Evolutionary conservation across 257 asterid genomes (phyloP), one percentile per base, ranked within the genome.

Genomic region (Nemophila menziesii): DNA sequence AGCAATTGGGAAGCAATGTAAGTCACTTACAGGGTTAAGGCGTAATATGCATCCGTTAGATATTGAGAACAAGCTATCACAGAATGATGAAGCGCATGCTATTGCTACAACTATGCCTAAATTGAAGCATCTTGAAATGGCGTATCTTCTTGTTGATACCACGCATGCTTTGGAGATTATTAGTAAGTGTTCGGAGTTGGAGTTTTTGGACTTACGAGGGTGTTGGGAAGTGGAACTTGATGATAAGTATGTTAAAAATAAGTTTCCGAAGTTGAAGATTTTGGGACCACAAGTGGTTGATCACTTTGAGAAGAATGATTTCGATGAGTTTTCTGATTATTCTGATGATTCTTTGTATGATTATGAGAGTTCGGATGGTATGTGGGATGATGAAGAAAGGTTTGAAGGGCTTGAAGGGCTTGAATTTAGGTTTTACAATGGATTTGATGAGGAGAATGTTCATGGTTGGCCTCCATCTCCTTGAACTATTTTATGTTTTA

Each of bases 401-500:
- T 16, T 42, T 1, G 72, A 49, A 16, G 72, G 42, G 8, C 51
- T 64, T 3, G n/a, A n/a, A n/a, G n/a, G n/a, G n/a, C n/a, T n/a
- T n/a, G 66, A 67, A 19, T 57, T 67, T 51, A 51, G 69, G 69
- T 63, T 63, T 45, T 67, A 67, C 37, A 70, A 57, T 11, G 72
- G 52, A 41, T 33, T 37, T 38, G 60, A 49, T 49, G 62, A 51
- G 33, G 66, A 57, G 41, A 20, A 51, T 22, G 66, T 60, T 14
- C 57, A 56, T 50, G 79, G 56, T 22, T 71, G 79, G 79, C 78
- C 78, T 14, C 72, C 56, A 49, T 71, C 79, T 36, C 79, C 79
- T 33, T 67, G 55, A 58, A 40, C 36, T 13, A 10, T 13, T 29
- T 10, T 29, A 29, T 7, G 36, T 7, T 29, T 24, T 29, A 29